Base-by-base conservation (phyloP, 169 alveolate species). In the Ichthyophthirius multifiliis region DNA sequence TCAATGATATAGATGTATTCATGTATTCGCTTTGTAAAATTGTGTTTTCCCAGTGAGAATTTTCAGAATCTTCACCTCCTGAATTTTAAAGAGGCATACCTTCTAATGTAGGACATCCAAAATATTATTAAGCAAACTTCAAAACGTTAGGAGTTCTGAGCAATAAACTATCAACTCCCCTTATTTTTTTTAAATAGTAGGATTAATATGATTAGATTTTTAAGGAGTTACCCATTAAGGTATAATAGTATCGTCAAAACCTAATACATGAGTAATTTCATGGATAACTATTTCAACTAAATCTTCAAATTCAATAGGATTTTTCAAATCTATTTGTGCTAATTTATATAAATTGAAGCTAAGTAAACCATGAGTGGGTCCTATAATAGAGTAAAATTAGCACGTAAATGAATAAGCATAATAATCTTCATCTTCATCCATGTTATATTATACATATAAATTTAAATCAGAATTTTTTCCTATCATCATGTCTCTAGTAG, bases 31-130 rank as follows among this genome's bases (percentile, higher is more conserved):
- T 82, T 31, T 74, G 62, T 34, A 89, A 20, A 18, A 75, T 34
- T 27, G 85, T 27, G 71, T 74, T 82, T 74, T 85, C 91, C 85
- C 89, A 85, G 67, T 89, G 91, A 13, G 89, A 74, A 13, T 86
- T 88, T 7, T 86, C 91, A 41, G 88, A 78, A 15, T 88, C n/a
- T n/a, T n/a, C n/a, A n/a, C 89, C 90, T 31, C 87, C 90, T 34
- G 48, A 35, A 41, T 89, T 62, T 85, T 89, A 91, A 39, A 85
- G 55, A 20, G 45, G 80, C 18, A 85, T 73, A 31, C 92, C 94
- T 20, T 20, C 62, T 5, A 85, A 31, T 45, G 37, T 44, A 0
- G 76, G 30, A 43, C 94, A 89, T 27, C 67, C 77, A 37, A 67
- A 85, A 46, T 83, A 75, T 31, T 81, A 41, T 75, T 79, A 78